These are phyloP conservation scores for Aspergillus fumigatus DNA, from an alignment of 2,329 filamentous ascomycete species.

Conservation along the genomic window DNA sequence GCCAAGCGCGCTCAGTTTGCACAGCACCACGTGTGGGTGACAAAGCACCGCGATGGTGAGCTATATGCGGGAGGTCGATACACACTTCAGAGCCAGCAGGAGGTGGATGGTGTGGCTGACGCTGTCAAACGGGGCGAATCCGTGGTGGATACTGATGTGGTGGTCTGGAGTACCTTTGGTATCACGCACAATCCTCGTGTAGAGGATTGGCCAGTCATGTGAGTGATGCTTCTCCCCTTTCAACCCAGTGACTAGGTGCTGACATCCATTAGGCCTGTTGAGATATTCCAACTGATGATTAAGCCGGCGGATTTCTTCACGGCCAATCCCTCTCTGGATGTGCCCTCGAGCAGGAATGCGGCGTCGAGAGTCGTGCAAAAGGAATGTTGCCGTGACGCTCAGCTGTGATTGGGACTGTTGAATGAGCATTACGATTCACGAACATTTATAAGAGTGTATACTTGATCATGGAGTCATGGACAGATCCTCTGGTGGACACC, in stretches of 20 bases:
- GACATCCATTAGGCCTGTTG: conserved; percentile 27
- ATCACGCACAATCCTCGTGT: conserved; percentile 43
- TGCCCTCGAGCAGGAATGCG: conserved; percentile 41
- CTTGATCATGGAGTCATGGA: not conserved
- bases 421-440: not conserved
- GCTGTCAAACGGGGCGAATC: conserved; percentile 28
- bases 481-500: too few relatives aligned
- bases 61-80: conserved; percentile 52
- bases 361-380: conserved; percentile 27
- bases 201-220: conserved; percentile 45
- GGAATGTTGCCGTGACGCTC: conserved; percentile 30
- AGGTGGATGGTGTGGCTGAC: conserved; percentile 32
- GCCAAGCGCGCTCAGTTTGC: conserved; percentile 51
- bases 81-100: conserved; percentile 48
- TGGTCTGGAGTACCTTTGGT: conserved; percentile 43
- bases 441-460: not conserved
- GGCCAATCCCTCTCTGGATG: conserved; percentile 50
- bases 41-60: conserved; percentile 49
- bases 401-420: conserved; percentile 16
- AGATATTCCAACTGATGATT: conserved; percentile 39
- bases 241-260: conserved; percentile 1
- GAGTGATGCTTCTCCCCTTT: conserved; percentile 8
- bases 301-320: conserved; percentile 52
- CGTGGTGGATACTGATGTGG: conserved; percentile 39
- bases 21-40: conserved; percentile 54